phyloP scores from a whole-genome alignment of 208 protist genomes.

The Leishmania arabica region DNA sequence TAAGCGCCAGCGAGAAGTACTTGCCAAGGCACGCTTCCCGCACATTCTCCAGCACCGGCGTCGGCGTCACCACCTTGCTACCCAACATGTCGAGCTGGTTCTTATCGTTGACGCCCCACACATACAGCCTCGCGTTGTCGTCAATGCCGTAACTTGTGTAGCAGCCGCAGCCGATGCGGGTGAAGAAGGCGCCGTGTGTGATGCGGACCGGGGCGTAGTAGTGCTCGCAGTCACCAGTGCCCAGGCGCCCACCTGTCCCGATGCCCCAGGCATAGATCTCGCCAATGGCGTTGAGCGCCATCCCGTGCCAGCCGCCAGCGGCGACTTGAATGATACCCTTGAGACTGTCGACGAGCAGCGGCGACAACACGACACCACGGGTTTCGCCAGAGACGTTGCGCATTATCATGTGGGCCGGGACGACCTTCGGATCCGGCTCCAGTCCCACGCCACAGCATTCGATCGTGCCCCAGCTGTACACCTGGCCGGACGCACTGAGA shows the following conservation, averaged over 20 bases:
- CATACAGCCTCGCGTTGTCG: conserved; percentile 61
- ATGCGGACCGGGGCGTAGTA: conserved; percentile 53
- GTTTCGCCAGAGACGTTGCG: conserved; percentile 45
- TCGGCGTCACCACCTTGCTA: conserved; percentile 36
- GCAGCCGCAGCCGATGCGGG: conserved; percentile 68
- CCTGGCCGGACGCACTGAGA: conserved; percentile 59
- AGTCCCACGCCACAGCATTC: conserved; percentile 84
- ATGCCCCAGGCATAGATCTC: conserved; percentile 81
- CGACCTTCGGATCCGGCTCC: conserved; percentile 40
- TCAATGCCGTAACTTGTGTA: conserved; percentile 76
- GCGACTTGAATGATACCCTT: conserved; percentile 65
- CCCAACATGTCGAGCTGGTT: conserved; percentile 45
- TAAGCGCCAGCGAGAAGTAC: conserved; percentile 66
- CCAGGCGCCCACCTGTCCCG: conserved; percentile 63
- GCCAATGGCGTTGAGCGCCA: conserved; percentile 76
- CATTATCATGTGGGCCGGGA: conserved; percentile 63
- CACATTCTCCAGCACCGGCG: conserved; percentile 63
- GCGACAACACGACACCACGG: conserved; percentile 51
- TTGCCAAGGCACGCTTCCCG: conserved; percentile 68
- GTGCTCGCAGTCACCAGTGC: conserved; percentile 44
- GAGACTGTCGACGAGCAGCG: conserved; percentile 51
- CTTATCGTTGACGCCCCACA: conserved; percentile 79
- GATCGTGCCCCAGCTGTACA: conserved; percentile 83
- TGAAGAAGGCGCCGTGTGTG: conserved; percentile 47
- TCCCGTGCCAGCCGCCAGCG: conserved; percentile 73